These are phyloP conservation scores for Malassezia japonica DNA, from an alignment of 1,284 basidiomycete species.

Conservation along the genomic window DNA sequence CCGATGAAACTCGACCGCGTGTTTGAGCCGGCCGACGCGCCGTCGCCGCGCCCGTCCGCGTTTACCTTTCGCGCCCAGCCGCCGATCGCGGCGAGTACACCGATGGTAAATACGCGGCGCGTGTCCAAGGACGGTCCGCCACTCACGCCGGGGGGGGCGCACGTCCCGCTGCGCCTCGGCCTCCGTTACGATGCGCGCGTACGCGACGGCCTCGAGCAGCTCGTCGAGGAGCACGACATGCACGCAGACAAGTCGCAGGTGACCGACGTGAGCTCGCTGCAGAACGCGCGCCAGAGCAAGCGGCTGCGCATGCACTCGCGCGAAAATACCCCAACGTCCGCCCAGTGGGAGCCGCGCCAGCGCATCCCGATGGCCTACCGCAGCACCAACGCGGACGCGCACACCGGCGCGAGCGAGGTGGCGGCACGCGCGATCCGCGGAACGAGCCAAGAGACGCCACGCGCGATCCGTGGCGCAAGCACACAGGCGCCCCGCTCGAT, in stretches of 20 bases:
- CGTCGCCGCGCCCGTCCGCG: constrained; percentile 10
- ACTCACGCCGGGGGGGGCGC: constrained; percentile 19
- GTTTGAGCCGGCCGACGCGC: constrained; percentile 22
- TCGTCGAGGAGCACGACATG: constrained; percentile 23
- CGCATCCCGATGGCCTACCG: constrained; percentile 11
- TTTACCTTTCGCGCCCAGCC: neutral
- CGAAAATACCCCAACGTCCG: neutral
- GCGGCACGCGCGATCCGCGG: too few relatives aligned
- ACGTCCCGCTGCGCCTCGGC: constrained; percentile 32
- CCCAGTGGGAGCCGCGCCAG: neutral
- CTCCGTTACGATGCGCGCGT: constrained; percentile 28
- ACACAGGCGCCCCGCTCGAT: neutral
- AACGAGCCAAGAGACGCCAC: too few relatives aligned
- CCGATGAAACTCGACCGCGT: constrained; percentile 41
- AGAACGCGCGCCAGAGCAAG: constrained; percentile 26
- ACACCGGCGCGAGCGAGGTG: neutral
- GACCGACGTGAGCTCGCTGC: constrained; percentile 3
- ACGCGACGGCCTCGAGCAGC: constrained; percentile 28
- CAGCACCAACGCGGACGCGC: neutral
- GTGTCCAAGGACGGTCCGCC: constrained; percentile 12
- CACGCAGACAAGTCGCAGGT: constrained; percentile 8
- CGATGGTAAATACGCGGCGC: constrained; percentile 13
- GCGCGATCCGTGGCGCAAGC: neutral
- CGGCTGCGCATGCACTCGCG: constrained; percentile 23
- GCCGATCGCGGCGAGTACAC: neutral